Percentiles rank a stretch among this genome's conserved stretches.
Evolutionary conservation across 768 basidiomycete species (phyloP).

Genomic region (Clavulina sp.): DNA sequence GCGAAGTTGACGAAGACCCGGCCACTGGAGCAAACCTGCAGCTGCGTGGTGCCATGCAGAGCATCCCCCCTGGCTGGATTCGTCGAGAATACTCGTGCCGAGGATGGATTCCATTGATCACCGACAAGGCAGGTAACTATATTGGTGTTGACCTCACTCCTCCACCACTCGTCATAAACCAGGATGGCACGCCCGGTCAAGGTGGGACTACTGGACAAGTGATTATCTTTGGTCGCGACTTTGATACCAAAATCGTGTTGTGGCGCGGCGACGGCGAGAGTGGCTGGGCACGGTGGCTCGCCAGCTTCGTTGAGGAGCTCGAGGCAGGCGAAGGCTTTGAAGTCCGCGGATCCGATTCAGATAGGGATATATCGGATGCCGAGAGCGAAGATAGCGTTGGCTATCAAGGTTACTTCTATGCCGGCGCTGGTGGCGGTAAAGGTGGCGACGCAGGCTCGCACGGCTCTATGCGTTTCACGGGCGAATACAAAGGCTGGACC

Average conservation of each 20-base stretch:
- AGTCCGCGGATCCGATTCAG: slow-evolving; percentile 31
- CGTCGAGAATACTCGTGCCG: slow-evolving; percentile 78
- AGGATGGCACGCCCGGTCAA: slow-evolving; percentile 31
- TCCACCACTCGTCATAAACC: too few species aligned
- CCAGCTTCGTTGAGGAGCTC: slow-evolving; percentile 78
- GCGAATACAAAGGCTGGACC: slow-evolving; percentile 84
- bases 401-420: slow-evolving; percentile 75
- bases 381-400: slow-evolving; percentile 72
- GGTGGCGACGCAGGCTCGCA: slow-evolving; percentile 55
- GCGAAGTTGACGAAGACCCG: slow-evolving; percentile 82
- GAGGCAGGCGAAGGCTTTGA: slow-evolving; percentile 84
- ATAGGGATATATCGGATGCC: slow-evolving; percentile 35
- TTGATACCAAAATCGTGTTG: slow-evolving; percentile 92
- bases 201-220: slow-evolving; percentile 73
- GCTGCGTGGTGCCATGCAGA: slow-evolving; percentile 63
- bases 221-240: slow-evolving; percentile 96
- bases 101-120: slow-evolving; percentile 92
- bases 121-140: slow-evolving; percentile 91
- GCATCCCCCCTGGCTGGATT: slow-evolving; percentile 81
- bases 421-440: slow-evolving; percentile 65
- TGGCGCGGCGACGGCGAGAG: slow-evolving; percentile 79
- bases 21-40: slow-evolving; percentile 60
- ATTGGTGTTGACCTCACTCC: slow-evolving; percentile 91
- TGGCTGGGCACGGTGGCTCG: slow-evolving; percentile 93
- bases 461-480: slow-evolving; percentile 55